These are phyloP conservation scores for Sanghuangporus baumii DNA, from an alignment of 1,284 basidiomycete genomes.

Conservation along the genomic window DNA sequence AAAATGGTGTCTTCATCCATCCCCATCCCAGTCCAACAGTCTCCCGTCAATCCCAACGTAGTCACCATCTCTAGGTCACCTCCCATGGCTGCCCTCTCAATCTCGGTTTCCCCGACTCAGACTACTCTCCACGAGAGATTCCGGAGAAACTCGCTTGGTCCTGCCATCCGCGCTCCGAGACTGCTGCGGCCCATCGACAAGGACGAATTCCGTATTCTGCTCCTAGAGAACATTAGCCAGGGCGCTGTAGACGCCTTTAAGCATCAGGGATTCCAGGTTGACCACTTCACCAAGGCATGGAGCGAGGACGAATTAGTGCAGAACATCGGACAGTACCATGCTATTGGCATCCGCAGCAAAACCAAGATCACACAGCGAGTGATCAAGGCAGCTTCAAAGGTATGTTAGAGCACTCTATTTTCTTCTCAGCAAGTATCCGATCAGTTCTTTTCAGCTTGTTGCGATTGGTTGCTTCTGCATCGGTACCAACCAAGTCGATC, in stretches of 20 bases:
- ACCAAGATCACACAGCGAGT: conserved; percentile 93
- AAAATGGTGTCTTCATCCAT: conserved; percentile 7
- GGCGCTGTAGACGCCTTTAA: conserved; percentile 83
- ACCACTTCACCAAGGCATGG: conserved; percentile 84
- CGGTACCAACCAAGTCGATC: conserved; percentile 98
- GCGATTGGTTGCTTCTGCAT: conserved; percentile 99
- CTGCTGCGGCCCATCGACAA: conserved; percentile 75
- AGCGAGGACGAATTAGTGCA: conserved; percentile 89
- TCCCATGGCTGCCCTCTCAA: conserved; percentile 29
- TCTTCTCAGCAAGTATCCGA: conserved; percentile 2
- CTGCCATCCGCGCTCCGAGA: conserved; percentile 48
- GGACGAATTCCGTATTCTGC: conserved; percentile 69
- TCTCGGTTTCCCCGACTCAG: conserved; percentile 43
- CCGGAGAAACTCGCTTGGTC: conserved; percentile 27
- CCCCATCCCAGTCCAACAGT: background rate
- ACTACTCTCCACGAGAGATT: conserved; percentile 43
- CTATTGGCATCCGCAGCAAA: conserved; percentile 95
- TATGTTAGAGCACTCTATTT: conserved; percentile 26
- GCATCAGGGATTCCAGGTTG: conserved; percentile 88
- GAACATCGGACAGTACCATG: conserved; percentile 87
- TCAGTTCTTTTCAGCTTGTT: conserved; percentile 58
- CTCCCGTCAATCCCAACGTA: conserved; percentile 24
- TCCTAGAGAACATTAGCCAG: conserved; percentile 94
- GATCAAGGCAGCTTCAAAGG: conserved; percentile 81
- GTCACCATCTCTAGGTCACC: conserved; percentile 37